Percentiles rank a stretch among this genome's conserved stretches.
Evolutionary conservation across 2,329 filamentous ascomycete species (phyloP).

Genomic region (Fusarium domesticum): DNA sequence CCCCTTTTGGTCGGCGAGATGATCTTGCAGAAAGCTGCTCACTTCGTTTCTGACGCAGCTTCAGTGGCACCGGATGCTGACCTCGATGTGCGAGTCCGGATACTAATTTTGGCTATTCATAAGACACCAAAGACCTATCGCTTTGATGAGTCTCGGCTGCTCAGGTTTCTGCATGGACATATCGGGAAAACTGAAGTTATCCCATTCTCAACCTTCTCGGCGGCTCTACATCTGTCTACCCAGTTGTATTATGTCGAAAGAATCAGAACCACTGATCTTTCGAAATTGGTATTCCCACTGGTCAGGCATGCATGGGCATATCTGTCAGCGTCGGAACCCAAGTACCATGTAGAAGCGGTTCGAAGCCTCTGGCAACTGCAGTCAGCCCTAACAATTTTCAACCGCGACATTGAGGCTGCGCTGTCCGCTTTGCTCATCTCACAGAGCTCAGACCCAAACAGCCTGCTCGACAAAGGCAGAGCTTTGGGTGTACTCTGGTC

Average conservation of each 20-base stretch:
- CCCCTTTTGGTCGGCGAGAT: conserved; percentile 56
- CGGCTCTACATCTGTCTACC: conserved; percentile 55
- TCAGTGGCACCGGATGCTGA: conserved; percentile 42
- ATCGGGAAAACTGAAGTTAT: conserved; percentile 40
- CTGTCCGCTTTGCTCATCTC: conserved; percentile 67
- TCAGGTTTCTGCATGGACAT: conserved; percentile 50
- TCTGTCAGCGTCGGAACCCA: conserved; percentile 77
- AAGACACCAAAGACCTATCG: conserved; percentile 47
- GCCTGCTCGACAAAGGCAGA: conserved; percentile 58
- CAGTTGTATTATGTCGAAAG: conserved; percentile 55
- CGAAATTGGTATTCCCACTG: conserved; percentile 63
- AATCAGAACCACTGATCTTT: conserved; percentile 52
- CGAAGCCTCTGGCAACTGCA: conserved; percentile 85
- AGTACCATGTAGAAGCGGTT: conserved; percentile 92
- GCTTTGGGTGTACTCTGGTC: conserved; percentile 78
- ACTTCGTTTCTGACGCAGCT: conserved; percentile 47
- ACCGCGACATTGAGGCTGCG: conserved; percentile 76
- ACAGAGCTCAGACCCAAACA: conserved; percentile 33
- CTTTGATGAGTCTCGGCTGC: conserved; percentile 45
- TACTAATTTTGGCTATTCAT: conserved; percentile 56
- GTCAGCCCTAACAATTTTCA: conserved; percentile 60
- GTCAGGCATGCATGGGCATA: conserved; percentile 75
- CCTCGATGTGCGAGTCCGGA: conserved; percentile 55
- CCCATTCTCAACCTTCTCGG: conserved; percentile 55
- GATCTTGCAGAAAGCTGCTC: conserved; percentile 59